These are phyloP conservation scores for Primulina tabacum DNA, from an alignment of 257 asterid genomes.

Conservation along the genomic window DNA sequence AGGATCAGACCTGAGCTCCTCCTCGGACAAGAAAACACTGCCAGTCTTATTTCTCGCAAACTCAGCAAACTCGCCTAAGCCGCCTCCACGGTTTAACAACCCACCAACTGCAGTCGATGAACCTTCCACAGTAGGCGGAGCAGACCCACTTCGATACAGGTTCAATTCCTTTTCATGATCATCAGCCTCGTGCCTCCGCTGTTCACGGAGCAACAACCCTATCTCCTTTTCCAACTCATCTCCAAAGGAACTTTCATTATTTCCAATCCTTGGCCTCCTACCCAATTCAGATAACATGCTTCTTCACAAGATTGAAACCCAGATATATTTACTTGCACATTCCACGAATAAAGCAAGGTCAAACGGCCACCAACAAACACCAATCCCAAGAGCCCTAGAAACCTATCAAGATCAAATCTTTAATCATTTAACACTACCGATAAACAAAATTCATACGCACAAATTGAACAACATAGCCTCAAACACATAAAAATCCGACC, in stretches of 20 bases:
- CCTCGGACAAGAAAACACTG: conserved; percentile 75
- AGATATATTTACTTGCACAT: conserved; percentile 28
- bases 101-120: conserved; percentile 92
- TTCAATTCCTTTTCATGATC: conserved; percentile 89
- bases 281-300: conserved; percentile 71
- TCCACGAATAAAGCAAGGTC: conserved; percentile 19
- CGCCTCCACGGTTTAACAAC: conserved; percentile 52
- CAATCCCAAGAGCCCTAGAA: conserved; percentile 30
- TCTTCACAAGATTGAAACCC: conserved; percentile 24
- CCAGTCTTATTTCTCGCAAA: conserved; percentile 47
- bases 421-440: conserved; percentile 16
- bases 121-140: conserved; percentile 98
- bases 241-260: conserved; percentile 68
- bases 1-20: conserved; percentile 96
- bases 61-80: conserved; percentile 41
- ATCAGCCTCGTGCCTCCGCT: conserved; percentile 66
- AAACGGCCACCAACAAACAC: conserved; percentile 26
- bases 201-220: conserved; percentile 70
- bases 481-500: conserved; percentile 36
- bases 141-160: conserved; percentile 95
- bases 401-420: conserved; percentile 24
- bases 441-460: conserved; percentile 25
- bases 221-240: conserved; percentile 86
- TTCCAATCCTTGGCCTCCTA: conserved; percentile 69
- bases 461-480: conserved; percentile 25